Base-by-base conservation (phyloP, 352 stramenopile genomes). In the Pythium insidiosum region DNA sequence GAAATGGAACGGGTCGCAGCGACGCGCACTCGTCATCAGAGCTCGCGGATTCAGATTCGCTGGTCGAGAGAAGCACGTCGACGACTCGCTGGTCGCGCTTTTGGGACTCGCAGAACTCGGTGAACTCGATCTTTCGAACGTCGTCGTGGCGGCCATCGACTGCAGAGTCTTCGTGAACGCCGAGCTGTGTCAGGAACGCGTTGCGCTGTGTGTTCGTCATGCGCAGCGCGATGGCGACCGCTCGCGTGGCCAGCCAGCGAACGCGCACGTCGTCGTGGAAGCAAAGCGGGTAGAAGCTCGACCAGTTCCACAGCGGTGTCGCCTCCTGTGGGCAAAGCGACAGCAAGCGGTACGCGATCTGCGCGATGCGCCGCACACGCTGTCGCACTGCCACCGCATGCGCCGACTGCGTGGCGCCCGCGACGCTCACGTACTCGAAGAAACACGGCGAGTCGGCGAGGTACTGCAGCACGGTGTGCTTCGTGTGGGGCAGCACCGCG, bases 291-390 rank as follows among this genome's bases (percentile, higher is more conserved):
- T 88, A 91, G 36, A 92, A 77, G 2, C 67, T 50, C 19, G 74
- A 71, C 79, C 77, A 94, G 58, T 94, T 91, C 77, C 79, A 94
- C 16, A 86, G 60, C 41, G 58, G 28, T 21, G 54, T 50, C 23
- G 87, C 59, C 28, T 79, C 75, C 20, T 68, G 64, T 15, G 77
- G 69, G 43, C 79, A 58, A 23, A 70, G 35, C 9, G 61, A 43
- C 12, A 91, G 38, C 31, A 94, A 31, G n/a, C 70, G 58, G 43
- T 75, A 72, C 11, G 73, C 73, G 3, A 73, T 83, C 23, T 62
- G 58, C 13, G 78, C 69, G 38, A 89, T 86, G 20, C 62, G 51
- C 13, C 58, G 59, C 39, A 91, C 44, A 6, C 82, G 73, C 3
- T 12, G 21, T 23, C 47, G 54, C 38, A 57, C 38, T 5, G 40